Evolutionary conservation across 1,284 basidiomycete genomes (phyloP).

Genomic region (Melampsora americana): DNA sequence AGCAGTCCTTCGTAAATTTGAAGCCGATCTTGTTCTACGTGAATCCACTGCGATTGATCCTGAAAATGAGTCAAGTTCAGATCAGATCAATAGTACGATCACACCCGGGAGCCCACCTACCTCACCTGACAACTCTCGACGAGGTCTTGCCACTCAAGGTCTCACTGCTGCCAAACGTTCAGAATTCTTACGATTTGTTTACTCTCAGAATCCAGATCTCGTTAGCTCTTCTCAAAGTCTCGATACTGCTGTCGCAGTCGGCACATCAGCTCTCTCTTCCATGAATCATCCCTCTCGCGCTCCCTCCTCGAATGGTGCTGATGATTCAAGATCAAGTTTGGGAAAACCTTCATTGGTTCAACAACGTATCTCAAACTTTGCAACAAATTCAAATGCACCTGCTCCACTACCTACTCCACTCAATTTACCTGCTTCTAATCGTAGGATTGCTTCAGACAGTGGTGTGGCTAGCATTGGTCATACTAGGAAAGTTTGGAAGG

Average conservation of each 20-base stretch:
- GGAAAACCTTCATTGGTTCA: slow-evolving; percentile 26
- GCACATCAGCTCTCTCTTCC: slow-evolving; percentile 24
- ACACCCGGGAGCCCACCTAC: neutral
- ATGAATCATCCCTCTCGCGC: slow-evolving; percentile 6
- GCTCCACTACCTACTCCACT: slow-evolving; percentile 12
- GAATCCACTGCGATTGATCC: neutral
- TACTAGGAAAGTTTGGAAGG: slow-evolving; percentile 30
- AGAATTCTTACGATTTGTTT: slow-evolving; percentile 39
- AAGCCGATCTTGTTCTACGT: slow-evolving; percentile 20
- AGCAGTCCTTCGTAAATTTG: slow-evolving; percentile 27
- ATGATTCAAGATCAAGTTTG: neutral
- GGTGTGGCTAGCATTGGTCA: neutral
- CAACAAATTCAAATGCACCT: slow-evolving; percentile 2
- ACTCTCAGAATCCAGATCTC: slow-evolving; percentile 36
- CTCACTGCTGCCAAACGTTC: slow-evolving; percentile 36
- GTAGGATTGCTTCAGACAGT: slow-evolving; percentile 24
- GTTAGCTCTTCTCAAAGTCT: slow-evolving; percentile 12
- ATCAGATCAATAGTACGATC: neutral
- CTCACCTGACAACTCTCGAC: neutral
- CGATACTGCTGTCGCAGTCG: slow-evolving; percentile 33
- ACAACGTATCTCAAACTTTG: slow-evolving; percentile 37
- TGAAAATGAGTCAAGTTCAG: neutral
- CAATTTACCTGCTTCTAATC: slow-evolving; percentile 5
- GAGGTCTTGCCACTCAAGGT: slow-evolving; percentile 26
- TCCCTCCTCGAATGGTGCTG: slow-evolving; percentile 2